A percentile compares a stretch with the other conserved stretches of the same genome.
These are phyloP conservation scores for Plantago ovata DNA, from an alignment of 257 asterid genomes.

Conservation along the genomic window DNA sequence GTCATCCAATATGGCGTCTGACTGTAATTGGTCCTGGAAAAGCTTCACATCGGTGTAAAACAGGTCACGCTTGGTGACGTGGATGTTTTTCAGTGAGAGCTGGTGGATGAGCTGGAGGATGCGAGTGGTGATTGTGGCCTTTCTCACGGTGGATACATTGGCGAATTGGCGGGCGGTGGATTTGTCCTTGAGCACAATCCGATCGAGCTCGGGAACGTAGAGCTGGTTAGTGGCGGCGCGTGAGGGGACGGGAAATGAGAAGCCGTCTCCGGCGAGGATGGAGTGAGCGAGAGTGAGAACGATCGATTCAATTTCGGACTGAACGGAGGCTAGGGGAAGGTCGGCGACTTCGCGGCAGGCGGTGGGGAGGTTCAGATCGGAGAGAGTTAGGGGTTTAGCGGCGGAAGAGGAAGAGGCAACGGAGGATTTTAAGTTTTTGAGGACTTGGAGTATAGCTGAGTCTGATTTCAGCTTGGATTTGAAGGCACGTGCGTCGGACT, in stretches of 20 bases:
- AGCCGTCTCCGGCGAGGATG: constrained; percentile 69
- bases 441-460: constrained; percentile 48
- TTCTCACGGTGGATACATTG: constrained; percentile 71
- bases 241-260: constrained; percentile 75
- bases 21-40: constrained; percentile 73
- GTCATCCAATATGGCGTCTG: constrained; percentile 76
- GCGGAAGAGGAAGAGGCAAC: constrained; percentile 35
- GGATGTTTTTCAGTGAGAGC: constrained; percentile 65
- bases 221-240: constrained; percentile 85
- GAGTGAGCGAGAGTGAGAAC: constrained; percentile 64
- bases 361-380: constrained; percentile 66
- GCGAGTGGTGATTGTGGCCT: constrained; percentile 70
- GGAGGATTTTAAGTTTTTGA: constrained; percentile 43
- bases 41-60: constrained; percentile 88
- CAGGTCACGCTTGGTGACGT: constrained; percentile 87
- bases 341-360: constrained; percentile 78
- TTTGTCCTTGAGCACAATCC: constrained; percentile 76
- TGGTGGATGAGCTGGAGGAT: constrained; percentile 81
- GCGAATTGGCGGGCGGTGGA: constrained; percentile 67
- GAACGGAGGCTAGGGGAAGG: constrained; percentile 66
- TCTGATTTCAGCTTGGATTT: constrained; percentile 66
- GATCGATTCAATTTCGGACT: constrained; percentile 55
- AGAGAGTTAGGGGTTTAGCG: constrained; percentile 46
- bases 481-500: constrained; percentile 47
- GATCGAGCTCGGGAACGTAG: constrained; percentile 85